Evolutionary conservation across 352 stramenopile genomes (phyloP).

Genomic region (Globisporangium paroecandrum): DNA sequence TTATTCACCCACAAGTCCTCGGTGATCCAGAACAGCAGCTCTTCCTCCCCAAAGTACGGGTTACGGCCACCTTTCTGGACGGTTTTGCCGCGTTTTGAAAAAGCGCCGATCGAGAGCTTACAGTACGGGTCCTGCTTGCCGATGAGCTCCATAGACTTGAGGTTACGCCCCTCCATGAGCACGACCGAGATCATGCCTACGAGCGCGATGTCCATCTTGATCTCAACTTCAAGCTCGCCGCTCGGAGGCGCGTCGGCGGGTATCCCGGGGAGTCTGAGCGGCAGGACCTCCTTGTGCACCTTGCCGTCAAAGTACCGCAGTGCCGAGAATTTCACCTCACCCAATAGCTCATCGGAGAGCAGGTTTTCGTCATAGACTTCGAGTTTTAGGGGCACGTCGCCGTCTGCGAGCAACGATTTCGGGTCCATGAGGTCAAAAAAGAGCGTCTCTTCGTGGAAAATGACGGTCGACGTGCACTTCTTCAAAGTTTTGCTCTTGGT

Average conservation of each 20-base stretch:
- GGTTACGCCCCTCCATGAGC: conserved; percentile 82
- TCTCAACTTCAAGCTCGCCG: conserved; percentile 65
- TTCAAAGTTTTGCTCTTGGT: conserved; percentile 83
- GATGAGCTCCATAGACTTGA: conserved; percentile 90
- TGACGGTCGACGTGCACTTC: conserved; percentile 66
- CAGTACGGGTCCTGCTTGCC: conserved; percentile 91
- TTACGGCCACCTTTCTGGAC: conserved; percentile 78
- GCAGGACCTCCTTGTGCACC: conserved; percentile 49
- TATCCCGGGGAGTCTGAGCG: conserved; percentile 41
- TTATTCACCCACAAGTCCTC: conserved; percentile 86
- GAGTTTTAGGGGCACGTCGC: conserved; percentile 69
- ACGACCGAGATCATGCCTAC: conserved; percentile 85
- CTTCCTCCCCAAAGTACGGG: conserved; percentile 90
- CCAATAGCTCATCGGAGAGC: conserved; percentile 83
- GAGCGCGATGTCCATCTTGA: conserved; percentile 72
- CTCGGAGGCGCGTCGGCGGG: conserved; percentile 17
- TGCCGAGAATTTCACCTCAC: conserved; percentile 59
- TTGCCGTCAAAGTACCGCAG: conserved; percentile 79
- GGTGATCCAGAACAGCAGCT: conserved; percentile 90
- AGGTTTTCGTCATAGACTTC: conserved; percentile 89
- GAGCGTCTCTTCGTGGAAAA: conserved; percentile 87
- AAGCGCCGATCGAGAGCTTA: conserved; percentile 69
- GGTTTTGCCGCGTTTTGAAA: conserved; percentile 73
- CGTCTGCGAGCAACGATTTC: conserved; percentile 55
- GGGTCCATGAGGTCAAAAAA: conserved; percentile 83